phyloP scores from a whole-genome alignment of 164 flowering plant genomes.

The Nymphaea thermarum region DNA sequence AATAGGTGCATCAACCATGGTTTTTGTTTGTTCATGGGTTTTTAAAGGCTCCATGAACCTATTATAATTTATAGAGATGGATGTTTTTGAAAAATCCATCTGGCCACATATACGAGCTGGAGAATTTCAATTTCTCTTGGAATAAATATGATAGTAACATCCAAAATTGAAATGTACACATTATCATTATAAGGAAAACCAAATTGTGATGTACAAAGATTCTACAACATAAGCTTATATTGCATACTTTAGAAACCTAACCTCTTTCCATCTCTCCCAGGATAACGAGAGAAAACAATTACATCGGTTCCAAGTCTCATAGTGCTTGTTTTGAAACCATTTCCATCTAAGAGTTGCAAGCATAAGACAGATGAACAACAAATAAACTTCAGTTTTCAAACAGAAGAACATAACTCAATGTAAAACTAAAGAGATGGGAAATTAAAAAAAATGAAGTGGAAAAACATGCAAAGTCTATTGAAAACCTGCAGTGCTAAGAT shows the following conservation, averaged over 20 bases:
- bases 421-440: neutral
- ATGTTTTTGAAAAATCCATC: no score
- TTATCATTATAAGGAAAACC: no score
- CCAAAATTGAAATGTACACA: no score
- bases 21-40: no score
- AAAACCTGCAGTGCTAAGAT: no score
- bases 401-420: slow-evolving; percentile 11
- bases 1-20: no score
- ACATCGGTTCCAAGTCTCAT: slow-evolving; percentile 99
- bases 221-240: neutral
- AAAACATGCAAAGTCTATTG: slow-evolving; percentile 1
- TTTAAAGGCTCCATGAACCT: no score
- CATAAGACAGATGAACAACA: neutral
- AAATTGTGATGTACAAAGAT: no score
- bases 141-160: no score
- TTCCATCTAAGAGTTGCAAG: slow-evolving; percentile 52
- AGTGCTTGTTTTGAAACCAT: slow-evolving; percentile 97
- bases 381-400: slow-evolving; percentile 16
- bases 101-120: no score
- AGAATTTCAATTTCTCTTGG: no score
- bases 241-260: slow-evolving; percentile 7
- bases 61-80: no score
- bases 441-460: slow-evolving; percentile 1
- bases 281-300: slow-evolving; percentile 78
- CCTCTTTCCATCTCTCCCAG: slow-evolving; percentile 65